These are phyloP conservation scores for Musa troglodytarum DNA, from an alignment of 176 grass and related monocot species.

Conservation along the genomic window DNA sequence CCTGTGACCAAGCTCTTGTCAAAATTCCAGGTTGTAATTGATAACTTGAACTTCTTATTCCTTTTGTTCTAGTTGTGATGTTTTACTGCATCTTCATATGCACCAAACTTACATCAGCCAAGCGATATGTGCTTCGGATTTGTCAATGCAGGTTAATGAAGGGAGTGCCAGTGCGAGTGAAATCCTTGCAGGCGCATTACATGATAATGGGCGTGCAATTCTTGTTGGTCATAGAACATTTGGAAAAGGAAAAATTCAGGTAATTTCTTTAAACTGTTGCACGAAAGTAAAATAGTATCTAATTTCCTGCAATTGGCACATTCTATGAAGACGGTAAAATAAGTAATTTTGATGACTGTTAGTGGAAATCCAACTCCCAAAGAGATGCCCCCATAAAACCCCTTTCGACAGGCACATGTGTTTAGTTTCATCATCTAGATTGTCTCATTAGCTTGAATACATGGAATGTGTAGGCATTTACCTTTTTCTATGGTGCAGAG, in stretches of 20 bases:
- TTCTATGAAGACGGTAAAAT: neutral
- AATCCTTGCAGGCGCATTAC: constrained; percentile 88
- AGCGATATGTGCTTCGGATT: neutral
- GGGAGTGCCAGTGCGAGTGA: constrained; percentile 89
- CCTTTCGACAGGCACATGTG: neutral
- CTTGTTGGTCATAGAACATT: constrained; percentile 79
- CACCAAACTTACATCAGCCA: too few relatives aligned
- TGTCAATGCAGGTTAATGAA: constrained; percentile 66
- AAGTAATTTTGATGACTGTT: neutral
- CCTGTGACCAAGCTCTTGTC: neutral
- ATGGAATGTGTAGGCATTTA: neutral
- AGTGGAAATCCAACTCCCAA: neutral
- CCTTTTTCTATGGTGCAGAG: constrained; percentile 31
- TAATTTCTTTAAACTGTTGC: constrained; percentile 4
- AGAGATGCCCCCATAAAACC: neutral
- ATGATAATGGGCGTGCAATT: constrained; percentile 92
- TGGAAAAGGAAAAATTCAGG: constrained; percentile 98
- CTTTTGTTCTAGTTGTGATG: neutral
- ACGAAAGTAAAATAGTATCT: constrained; percentile 7
- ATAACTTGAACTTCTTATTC: too few relatives aligned
- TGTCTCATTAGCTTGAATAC: neutral
- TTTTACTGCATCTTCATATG: neutral
- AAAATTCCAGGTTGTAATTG: too few relatives aligned
- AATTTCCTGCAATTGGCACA: neutral
- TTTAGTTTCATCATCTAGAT: neutral